Evolutionary conservation across 2,329 filamentous ascomycete species (phyloP).

Genomic region (Coniochaeta ligniaria): DNA sequence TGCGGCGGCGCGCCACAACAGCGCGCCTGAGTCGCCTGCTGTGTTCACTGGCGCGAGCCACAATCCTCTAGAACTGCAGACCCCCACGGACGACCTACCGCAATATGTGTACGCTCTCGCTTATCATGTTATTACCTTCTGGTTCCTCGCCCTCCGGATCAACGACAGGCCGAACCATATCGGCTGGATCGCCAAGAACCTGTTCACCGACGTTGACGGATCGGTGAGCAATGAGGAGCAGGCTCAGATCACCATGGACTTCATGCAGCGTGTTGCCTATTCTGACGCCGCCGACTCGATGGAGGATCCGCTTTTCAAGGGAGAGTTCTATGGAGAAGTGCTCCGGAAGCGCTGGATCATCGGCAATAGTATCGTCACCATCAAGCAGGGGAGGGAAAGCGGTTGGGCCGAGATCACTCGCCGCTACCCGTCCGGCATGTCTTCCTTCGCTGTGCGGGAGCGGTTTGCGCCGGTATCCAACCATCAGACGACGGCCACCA

Average conservation of each 20-base stretch:
- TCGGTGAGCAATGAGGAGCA: constrained; percentile 80
- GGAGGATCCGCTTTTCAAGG: constrained; percentile 58
- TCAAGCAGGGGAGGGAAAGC: constrained; percentile 60
- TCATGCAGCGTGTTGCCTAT: constrained; percentile 84
- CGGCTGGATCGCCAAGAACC: constrained; percentile 80
- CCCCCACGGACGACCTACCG: constrained; percentile 64
- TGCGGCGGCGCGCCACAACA: constrained; percentile 34
- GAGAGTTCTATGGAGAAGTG: constrained; percentile 58
- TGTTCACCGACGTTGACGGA: constrained; percentile 73
- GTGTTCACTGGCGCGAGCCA: constrained; percentile 10
- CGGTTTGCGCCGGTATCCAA: constrained; percentile 38
- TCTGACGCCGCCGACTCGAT: constrained; percentile 76
- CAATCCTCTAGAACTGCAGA: constrained; percentile 22
- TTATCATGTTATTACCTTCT: constrained; percentile 93
- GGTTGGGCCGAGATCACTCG: constrained; percentile 67
- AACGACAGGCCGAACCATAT: constrained; percentile 79
- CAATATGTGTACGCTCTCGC: constrained; percentile 92
- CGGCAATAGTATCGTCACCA: constrained; percentile 66
- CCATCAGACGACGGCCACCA: constrained; percentile 19
- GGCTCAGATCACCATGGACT: constrained; percentile 86
- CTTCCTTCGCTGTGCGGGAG: constrained; percentile 52
- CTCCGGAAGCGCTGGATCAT: constrained; percentile 64
- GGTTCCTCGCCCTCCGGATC: constrained; percentile 87
- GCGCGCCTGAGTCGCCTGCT: constrained; percentile 30
- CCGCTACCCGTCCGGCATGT: constrained; percentile 62